Evolutionary conservation across 2,329 filamentous ascomycete genomes (phyloP), one percentile per base, ranked within the genome.

Genomic region (Keithomyces neogunnii): DNA sequence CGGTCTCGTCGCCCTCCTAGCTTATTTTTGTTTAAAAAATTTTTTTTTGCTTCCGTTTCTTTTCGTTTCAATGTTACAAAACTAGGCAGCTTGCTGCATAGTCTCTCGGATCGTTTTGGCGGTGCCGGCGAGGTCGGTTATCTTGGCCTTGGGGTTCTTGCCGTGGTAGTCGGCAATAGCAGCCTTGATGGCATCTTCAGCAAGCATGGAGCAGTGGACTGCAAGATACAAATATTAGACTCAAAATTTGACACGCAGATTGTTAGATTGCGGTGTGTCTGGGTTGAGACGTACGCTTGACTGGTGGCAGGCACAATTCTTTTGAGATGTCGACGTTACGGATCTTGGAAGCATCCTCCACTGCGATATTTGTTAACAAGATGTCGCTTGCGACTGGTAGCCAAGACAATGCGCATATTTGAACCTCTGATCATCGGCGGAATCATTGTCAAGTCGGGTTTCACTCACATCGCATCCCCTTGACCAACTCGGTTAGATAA

Each of bases 271-370:
- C 9, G 28, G 4, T 19, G 33, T 33, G 7, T 40, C 19, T 26
- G 49, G 35, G 31, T 5, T 5, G 45, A 30, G 19, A 82, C 85
- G 71, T 74, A 90, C 88, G 72, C 75, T 95, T 95, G 48, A 95
- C 89, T 55, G 89, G 89, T 36, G 89, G 89, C 64, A 93, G 72
- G 65, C 89, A 93, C 52, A 96, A 77, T 73, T 99, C 95, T 77
- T 95, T 95, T 38, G 93, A 93, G 66, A 99, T 99, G 73, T 99
- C 91, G 3, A 92, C 96, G 73, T 99, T 99, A 75, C 89, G 86
- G 62, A 99, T 88, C 73, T 87, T 86, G 50, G 85, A 84, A 35
- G 95, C 93, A 68, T 99, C 89, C 62, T 99, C 93, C 59, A 99
- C 57, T 59, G 43, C 30, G 11, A 10, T 4, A 3, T 13, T n/a